Evolutionary conservation across 805 yeast genomes (phyloP).

Genomic region (Nakazawaea molendinolei): DNA sequence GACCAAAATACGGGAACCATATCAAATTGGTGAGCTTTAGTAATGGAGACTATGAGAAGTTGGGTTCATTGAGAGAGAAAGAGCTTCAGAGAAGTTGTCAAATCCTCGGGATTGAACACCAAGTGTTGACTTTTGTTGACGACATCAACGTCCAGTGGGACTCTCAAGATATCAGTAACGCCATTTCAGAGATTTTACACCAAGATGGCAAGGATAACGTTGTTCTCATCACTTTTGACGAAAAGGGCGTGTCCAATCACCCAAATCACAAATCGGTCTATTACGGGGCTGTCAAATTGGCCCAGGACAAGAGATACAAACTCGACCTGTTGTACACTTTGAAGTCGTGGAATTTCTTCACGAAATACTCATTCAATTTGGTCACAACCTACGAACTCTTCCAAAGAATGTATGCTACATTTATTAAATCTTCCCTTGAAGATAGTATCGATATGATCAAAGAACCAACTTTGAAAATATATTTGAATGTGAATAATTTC

Average conservation of each 20-base stretch:
- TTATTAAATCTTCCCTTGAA: slow-evolving; percentile 3
- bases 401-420: slow-evolving; percentile 15
- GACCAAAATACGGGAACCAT: slow-evolving; percentile 39
- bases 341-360: slow-evolving; percentile 25
- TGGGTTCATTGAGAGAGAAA: slow-evolving; percentile 53
- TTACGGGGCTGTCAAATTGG: slow-evolving; percentile 38
- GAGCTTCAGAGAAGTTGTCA: slow-evolving; percentile 56
- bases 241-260: slow-evolving; percentile 76
- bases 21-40: slow-evolving; percentile 66
- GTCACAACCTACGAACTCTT: slow-evolving; percentile 29
- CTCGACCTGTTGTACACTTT: slow-evolving; percentile 19
- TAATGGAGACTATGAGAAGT: slow-evolving; percentile 67
- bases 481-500: slow-evolving; percentile 31
- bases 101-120: slow-evolving; percentile 41
- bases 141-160: slow-evolving; percentile 69
- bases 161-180: slow-evolving; percentile 21
- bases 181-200: slow-evolving; percentile 1
- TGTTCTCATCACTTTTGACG: slow-evolving; percentile 73
- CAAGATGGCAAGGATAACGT: slow-evolving; percentile 19
- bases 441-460: slow-evolving; percentile 11
- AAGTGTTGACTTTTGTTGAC: slow-evolving; percentile 50
- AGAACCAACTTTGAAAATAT: slow-evolving; percentile 29
- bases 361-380: slow-evolving; percentile 44
- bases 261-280: slow-evolving; percentile 73
- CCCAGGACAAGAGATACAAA: slow-evolving; percentile 14